A percentile compares a stretch with the other conserved stretches of the same genome.
These are phyloP conservation scores for Cystobasidium pallidum DNA, from an alignment of 1,284 basidiomycete species.

Conservation along the genomic window DNA sequence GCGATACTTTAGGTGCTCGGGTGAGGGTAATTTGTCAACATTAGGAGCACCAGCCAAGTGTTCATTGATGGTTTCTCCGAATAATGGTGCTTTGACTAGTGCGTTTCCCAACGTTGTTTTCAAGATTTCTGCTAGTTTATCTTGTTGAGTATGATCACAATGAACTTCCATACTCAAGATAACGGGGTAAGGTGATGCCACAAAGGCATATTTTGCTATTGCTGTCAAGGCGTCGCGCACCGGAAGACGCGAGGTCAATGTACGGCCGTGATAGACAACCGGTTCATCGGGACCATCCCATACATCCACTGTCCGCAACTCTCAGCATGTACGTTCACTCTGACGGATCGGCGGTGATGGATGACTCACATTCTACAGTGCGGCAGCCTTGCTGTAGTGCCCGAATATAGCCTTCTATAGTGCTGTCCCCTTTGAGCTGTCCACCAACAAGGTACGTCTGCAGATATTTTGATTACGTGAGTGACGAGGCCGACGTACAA, in stretches of 20 bases:
- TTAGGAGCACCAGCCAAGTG: conserved; percentile 51
- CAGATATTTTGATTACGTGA: too few relatives aligned
- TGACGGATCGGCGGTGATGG: not conserved
- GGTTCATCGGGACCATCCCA: conserved; percentile 74
- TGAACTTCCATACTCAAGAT: conserved; percentile 95
- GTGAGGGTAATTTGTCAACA: conserved; percentile 74
- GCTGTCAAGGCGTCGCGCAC: conserved; percentile 83
- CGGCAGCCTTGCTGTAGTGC: conserved; percentile 88
- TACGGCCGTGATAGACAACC: conserved; percentile 86
- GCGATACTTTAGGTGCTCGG: conserved; percentile 77
- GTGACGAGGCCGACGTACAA: too few relatives aligned
- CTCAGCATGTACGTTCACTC: not conserved
- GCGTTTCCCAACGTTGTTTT: conserved; percentile 74
- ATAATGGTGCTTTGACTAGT: conserved; percentile 65
- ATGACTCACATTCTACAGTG: conserved; percentile 75
- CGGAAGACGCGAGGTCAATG: conserved; percentile 83
- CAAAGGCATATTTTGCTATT: conserved; percentile 89
- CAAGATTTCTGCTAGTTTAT: conserved; percentile 77
- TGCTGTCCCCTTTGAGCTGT: conserved; percentile 90
- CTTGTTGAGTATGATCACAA: conserved; percentile 80
- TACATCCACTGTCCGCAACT: conserved; percentile 73
- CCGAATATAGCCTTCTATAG: conserved; percentile 93
- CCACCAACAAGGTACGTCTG: conserved; percentile 89
- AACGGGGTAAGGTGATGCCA: conserved; percentile 88
- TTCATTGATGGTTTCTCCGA: conserved; percentile 56